These are phyloP conservation scores for Nitzschia sp. DNA, from an alignment of 108 stramenopile species.

Conservation along the genomic window DNA sequence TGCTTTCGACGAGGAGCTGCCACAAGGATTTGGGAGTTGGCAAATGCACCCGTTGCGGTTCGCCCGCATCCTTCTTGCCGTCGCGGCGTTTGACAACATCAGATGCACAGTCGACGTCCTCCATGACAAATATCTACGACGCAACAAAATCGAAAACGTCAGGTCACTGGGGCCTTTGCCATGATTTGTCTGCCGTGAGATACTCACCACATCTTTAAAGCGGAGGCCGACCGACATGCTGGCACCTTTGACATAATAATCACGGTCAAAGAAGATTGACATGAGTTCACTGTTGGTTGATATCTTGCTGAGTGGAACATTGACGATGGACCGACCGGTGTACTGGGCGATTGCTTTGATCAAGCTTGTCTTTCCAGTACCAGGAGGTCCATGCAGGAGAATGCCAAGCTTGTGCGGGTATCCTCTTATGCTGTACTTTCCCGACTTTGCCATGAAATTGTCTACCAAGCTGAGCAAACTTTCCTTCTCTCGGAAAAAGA, in stretches of 20 bases:
- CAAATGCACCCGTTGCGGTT: slow-evolving; percentile 11
- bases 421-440: slow-evolving; percentile 75
- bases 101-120: slow-evolving; percentile 80
- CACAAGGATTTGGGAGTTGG: slow-evolving; percentile 46
- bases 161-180: too few relatives aligned
- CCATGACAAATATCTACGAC: slow-evolving; percentile 90
- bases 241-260: slow-evolving; percentile 48
- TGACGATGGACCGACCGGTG: slow-evolving; percentile 79
- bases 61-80: slow-evolving; percentile 22
- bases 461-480: slow-evolving; percentile 44
- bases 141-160: too few relatives aligned
- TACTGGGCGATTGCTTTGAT: slow-evolving; percentile 79
- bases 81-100: slow-evolving; percentile 67
- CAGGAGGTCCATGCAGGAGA: slow-evolving; percentile 83
- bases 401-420: slow-evolving; percentile 88
- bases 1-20: slow-evolving; percentile 45
- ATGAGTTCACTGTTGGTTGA: slow-evolving; percentile 77
- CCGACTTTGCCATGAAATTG: slow-evolving; percentile 54
- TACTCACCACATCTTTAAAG: slow-evolving; percentile 69
- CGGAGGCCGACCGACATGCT: slow-evolving; percentile 45
- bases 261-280: slow-evolving; percentile 74
- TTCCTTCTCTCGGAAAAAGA: slow-evolving; percentile 80
- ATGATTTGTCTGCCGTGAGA: too few relatives aligned
- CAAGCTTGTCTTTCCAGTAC: slow-evolving; percentile 89
- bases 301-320: slow-evolving; percentile 60